phyloP scores from a whole-genome alignment of 1,284 basidiomycete genomes.

The Exobasidium rhododendri region DNA sequence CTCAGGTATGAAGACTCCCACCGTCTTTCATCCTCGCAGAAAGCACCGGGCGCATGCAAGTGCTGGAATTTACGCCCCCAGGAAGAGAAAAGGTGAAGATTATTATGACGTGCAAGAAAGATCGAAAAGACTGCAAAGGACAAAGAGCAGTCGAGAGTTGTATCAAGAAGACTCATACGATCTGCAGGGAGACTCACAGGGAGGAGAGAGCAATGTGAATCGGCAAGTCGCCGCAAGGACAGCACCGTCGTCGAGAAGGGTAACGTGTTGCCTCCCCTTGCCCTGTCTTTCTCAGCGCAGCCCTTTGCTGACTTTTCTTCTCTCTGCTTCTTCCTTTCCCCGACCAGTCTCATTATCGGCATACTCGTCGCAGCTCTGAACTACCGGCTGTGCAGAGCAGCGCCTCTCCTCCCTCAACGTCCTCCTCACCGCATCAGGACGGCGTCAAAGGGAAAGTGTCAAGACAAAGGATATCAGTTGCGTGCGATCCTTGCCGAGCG shows the following conservation, averaged over 20 bases:
- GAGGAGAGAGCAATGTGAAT: neutral
- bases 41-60: neutral
- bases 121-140: no score
- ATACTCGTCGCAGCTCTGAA: no score
- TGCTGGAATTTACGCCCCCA: neutral
- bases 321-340: no score
- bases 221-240: neutral
- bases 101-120: neutral
- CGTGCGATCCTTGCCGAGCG: slow-evolving; percentile 11
- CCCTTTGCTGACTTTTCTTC: no score
- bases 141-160: no score
- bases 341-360: no score
- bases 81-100: neutral
- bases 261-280: neutral
- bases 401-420: neutral
- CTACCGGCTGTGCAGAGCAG: no score
- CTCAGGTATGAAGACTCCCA: neutral
- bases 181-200: no score
- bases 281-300: neutral
- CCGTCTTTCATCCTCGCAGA: slow-evolving; percentile 7
- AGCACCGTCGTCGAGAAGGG: neutral
- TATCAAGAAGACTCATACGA: no score
- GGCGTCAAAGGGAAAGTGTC: neutral
- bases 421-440: neutral
- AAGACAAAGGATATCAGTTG: slow-evolving; percentile 2